Percentiles rank a stretch among this genome's conserved stretches.
Conservation (phyloP, 345 rosid species). For the Microcos paniculata region DNA sequence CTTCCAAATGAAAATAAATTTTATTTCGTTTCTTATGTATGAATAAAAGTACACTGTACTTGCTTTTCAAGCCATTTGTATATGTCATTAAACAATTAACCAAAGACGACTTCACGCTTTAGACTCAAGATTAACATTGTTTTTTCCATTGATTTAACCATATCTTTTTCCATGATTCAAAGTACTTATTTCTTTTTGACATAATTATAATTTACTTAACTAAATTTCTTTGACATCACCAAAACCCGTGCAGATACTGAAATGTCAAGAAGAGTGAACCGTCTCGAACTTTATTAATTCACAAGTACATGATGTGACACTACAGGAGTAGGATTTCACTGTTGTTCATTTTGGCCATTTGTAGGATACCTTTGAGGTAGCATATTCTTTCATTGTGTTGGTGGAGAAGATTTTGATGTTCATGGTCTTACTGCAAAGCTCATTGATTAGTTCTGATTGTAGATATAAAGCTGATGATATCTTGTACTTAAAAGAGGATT, state of each 20-base stretch:
- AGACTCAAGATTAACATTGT: too few relatives aligned
- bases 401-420: not conserved
- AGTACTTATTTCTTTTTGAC: too few relatives aligned
- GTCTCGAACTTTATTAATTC: not conserved
- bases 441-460: conserved; percentile 7
- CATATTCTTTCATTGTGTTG: conserved; percentile 41
- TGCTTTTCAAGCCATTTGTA: too few relatives aligned
- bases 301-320: not conserved
- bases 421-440: not conserved
- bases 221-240: too few relatives aligned
- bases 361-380: conserved; percentile 10
- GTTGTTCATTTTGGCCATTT: conserved; percentile 12
- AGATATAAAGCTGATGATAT: not conserved
- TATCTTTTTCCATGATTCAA: too few relatives aligned
- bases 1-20: too few relatives aligned
- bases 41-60: too few relatives aligned
- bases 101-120: too few relatives aligned
- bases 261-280: conserved; percentile 6
- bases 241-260: conserved; percentile 42
- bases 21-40: too few relatives aligned
- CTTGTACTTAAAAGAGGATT: not conserved
- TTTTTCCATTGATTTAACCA: too few relatives aligned
- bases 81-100: too few relatives aligned
- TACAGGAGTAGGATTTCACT: not conserved
- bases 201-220: too few relatives aligned